Evolutionary conservation across 2,329 filamentous ascomycete genomes (phyloP).

Genomic region (Neobulgaria alba): DNA sequence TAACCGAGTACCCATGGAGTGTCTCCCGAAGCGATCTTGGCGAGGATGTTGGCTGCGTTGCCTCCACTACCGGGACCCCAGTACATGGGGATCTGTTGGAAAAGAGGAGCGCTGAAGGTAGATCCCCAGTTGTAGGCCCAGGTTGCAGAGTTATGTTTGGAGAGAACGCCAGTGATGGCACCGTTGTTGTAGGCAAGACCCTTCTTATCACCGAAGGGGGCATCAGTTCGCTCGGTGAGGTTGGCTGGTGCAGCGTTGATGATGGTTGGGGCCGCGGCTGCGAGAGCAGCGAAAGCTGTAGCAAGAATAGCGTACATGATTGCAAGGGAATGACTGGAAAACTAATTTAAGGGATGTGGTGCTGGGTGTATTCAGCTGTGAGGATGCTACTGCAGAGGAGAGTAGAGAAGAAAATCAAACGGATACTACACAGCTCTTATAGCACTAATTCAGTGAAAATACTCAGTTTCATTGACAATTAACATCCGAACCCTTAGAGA

Average conservation of each 20-base stretch:
- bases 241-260: not conserved
- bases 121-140: not conserved
- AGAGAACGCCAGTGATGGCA: not conserved
- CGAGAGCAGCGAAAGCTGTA: not conserved
- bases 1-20: slow-evolving; percentile 50
- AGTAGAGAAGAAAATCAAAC: not conserved
- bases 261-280: not conserved
- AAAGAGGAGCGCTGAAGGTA: not conserved
- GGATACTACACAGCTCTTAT: not conserved
- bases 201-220: not conserved
- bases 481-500: not conserved
- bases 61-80: not conserved
- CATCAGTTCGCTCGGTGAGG: not conserved
- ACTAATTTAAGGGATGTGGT: not conserved
- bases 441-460: not conserved
- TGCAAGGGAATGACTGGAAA: not conserved
- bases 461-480: not conserved
- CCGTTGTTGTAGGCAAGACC: not conserved
- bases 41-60: not conserved
- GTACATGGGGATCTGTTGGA: not conserved
- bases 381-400: not conserved
- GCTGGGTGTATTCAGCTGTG: not conserved
- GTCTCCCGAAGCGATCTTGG: not conserved
- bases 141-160: not conserved
- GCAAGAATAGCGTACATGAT: not conserved